Base-by-base conservation (phyloP, 768 basidiomycete genomes). In the Phanerochaete sordida region DNA sequence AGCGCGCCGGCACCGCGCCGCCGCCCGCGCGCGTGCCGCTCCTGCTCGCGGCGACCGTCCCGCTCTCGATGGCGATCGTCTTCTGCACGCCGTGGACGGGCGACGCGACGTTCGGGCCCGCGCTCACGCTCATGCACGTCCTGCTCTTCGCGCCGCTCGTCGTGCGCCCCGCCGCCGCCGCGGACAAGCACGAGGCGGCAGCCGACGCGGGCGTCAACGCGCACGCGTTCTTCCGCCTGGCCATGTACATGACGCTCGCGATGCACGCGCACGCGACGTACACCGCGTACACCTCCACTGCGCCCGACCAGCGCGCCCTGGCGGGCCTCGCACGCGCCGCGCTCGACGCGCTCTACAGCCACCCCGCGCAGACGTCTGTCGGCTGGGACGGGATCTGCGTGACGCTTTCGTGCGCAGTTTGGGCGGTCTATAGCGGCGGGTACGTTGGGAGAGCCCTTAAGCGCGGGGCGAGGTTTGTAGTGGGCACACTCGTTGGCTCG, bases 291-390 rank as follows among this genome's bases (percentile, higher is more conserved):
- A 72, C 53, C 31, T 78, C 82, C 23, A 81, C 64, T 62, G 5
- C 72, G 60, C 8, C 77, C 63, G 13, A 70, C 35, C 11, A 73
- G 31, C 30, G 74, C 71, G 31, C 79, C 61, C 26, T 78, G 30
- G n/a, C 65, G 59, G 61, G 49, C 11, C 61, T 66, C 43, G 67
- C 77, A 49, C 64, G 73, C 16, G 23, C 30, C 1, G 68, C 63
- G 13, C 78, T 76, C 76, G 63, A 61, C 0, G 72, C 72, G 24
- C 74, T 85, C 11, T 69, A 80, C 55, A 72, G 75, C 1, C 82
- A 87, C 66, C 84, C 86, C 1, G 86, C 86, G 4, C 84, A 86
- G 68, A 76, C 82, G 1, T 84, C 82, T 12, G 86, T 88, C 35
- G 82, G 84, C 5, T 84, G 83, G 79, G 86, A 88, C 55, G 79